Evolutionary conservation across 495 filamentous ascomycete genomes (phyloP), one percentile per base, ranked within the genome.

Genomic region (Xylaria nigripes): DNA sequence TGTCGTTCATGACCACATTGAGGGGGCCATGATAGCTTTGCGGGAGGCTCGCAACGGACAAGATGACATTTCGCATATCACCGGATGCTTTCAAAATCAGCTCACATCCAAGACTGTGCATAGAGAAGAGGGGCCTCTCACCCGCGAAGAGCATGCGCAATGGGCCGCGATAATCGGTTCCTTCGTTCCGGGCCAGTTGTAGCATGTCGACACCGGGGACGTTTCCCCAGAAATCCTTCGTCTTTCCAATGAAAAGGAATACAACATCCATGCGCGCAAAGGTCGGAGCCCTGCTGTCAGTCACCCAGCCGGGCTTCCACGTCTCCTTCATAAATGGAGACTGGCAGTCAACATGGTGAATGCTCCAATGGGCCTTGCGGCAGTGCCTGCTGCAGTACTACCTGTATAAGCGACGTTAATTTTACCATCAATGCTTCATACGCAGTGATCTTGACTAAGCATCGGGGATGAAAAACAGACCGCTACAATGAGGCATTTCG

Each of bases 41-140:
- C 16, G 48, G 48, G 2, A 50, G 48, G 19, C 22, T 41, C 19
- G 48, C n/a, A 5, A 50, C 32, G 0, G 48, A 42, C 2, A 27
- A 19, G 36, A 51, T 43, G 10, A 21, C 13, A 23, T 42, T 43
- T 1, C 48, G 21, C 21, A 51, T 27, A 16, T 48, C 46, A 1
- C 46, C 29, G 0, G 46, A 47, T 30, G 27, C 45, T 47, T 15
- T 32, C 12, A 74, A 8, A 0, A 78, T 45, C 16, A 3, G 74
- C 72, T 45, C 71, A 70, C 0, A 72, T 48, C 36, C 72, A 70
- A 1, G 70, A 73, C 72, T 72, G 23, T 13, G 1, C 19, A 29
- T 29, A 2, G 12, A 29, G 4, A 30, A 30, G n/a, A n/a, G 19
- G 21, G 6, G 9, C 2, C 8, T 5, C 32, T 24, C 15, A 50